Conservation (phyloP, 192 early-diverging fungal genomes). For the Coemansia asiatica region DNA sequence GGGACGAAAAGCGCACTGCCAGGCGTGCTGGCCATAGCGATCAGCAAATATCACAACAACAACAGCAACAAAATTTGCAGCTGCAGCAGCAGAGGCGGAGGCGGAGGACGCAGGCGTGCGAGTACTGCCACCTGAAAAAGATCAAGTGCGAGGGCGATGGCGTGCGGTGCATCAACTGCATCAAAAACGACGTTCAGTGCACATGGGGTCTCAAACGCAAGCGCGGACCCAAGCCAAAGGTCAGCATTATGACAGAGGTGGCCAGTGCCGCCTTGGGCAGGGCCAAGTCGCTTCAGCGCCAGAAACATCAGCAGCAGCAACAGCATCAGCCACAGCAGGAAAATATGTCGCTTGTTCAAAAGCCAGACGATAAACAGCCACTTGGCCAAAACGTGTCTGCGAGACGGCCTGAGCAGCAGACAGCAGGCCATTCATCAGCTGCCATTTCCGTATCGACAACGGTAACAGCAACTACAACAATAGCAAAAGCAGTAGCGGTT, state of each 20-base stretch:
- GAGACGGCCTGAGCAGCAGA: neutral
- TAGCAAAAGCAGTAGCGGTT: neutral
- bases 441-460: too few species aligned
- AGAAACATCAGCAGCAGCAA: constrained; percentile 1
- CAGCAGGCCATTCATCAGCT: neutral
- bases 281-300: neutral
- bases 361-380: neutral
- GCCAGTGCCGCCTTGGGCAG: neutral
- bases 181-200: constrained; percentile 53
- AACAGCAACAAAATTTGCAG: too few species aligned
- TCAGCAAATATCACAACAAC: neutral
- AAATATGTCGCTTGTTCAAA: neutral
- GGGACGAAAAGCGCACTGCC: neutral
- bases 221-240: constrained; percentile 54
- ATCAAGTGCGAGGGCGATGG: constrained; percentile 55
- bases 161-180: constrained; percentile 43
- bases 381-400: neutral
- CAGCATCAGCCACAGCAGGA: neutral
- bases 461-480: neutral
- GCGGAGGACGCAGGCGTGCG: constrained; percentile 52
- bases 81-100: constrained; percentile 30
- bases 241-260: neutral
- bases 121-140: constrained; percentile 55
- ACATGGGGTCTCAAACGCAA: constrained; percentile 52
- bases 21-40: neutral